Percentiles rank a stretch among this genome's conserved stretches.
phyloP scores from a whole-genome alignment of 768 basidiomycete species.

The Leccinum incarnatum region DNA sequence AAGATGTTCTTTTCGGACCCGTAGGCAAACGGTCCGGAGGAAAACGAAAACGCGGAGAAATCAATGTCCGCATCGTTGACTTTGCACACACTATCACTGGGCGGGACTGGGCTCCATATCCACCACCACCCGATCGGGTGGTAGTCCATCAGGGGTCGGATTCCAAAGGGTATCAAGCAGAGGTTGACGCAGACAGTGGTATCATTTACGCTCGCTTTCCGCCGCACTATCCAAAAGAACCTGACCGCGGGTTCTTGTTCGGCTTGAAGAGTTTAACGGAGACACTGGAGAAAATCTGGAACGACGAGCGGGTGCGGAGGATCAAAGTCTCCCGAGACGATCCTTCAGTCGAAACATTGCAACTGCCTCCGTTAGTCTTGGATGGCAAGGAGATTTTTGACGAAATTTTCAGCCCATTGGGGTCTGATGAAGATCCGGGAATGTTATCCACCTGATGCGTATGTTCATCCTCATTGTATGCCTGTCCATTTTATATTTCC shows the following conservation, averaged over 20 bases:
- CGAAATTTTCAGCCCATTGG: slow-evolving; percentile 56
- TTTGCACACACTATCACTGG: slow-evolving; percentile 99
- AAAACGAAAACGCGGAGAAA: slow-evolving; percentile 82
- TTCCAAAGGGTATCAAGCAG: slow-evolving; percentile 76
- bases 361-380: slow-evolving; percentile 61
- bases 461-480: not conserved
- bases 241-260: slow-evolving; percentile 92
- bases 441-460: slow-evolving; percentile 64
- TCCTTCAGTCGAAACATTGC: slow-evolving; percentile 40
- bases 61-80: slow-evolving; percentile 95
- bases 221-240: slow-evolving; percentile 83
- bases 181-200: slow-evolving; percentile 79
- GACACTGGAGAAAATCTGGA: slow-evolving; percentile 82
- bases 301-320: slow-evolving; percentile 72
- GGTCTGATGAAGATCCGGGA: slow-evolving; percentile 63
- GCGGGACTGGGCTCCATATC: slow-evolving; percentile 77
- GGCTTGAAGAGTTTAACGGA: slow-evolving; percentile 81
- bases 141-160: slow-evolving; percentile 48
- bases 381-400: slow-evolving; percentile 81
- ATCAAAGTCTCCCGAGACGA: slow-evolving; percentile 64
- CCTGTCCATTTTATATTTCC: not conserved
- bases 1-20: slow-evolving; percentile 71
- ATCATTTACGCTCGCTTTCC: slow-evolving; percentile 90
- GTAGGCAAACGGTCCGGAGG: slow-evolving; percentile 59
- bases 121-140: slow-evolving; percentile 41